phyloP scores from a whole-genome alignment of 1,284 basidiomycete genomes.

The Cutaneotrichosporon sp. region DNA sequence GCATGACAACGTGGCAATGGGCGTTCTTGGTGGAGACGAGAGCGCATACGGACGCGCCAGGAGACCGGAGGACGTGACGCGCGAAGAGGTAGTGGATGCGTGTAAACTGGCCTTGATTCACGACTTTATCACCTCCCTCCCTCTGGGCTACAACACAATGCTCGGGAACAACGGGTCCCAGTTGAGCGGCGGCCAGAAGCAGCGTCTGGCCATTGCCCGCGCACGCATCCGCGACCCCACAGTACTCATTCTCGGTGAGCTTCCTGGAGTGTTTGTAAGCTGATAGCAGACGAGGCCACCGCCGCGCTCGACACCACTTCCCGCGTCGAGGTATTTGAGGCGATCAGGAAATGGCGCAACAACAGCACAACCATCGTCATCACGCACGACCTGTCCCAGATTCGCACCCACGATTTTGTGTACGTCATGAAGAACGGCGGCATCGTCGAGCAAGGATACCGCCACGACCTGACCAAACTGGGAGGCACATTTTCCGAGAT shows the following conservation, averaged over 20 bases:
- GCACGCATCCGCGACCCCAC: slow-evolving; percentile 81
- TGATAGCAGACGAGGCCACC: slow-evolving; percentile 78
- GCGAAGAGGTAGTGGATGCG: slow-evolving; percentile 70
- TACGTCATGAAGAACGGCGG: slow-evolving; percentile 80
- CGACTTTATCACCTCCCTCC: slow-evolving; percentile 76
- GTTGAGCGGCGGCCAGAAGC: slow-evolving; percentile 88
- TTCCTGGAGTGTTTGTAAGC: slow-evolving; percentile 18
- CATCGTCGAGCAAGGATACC: slow-evolving; percentile 85
- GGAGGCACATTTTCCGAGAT: slow-evolving; percentile 48
- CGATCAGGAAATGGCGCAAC: slow-evolving; percentile 73
- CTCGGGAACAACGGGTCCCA: slow-evolving; percentile 69
- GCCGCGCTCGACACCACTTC: slow-evolving; percentile 89
- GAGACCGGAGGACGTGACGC: slow-evolving; percentile 53
- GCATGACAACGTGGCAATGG: slow-evolving; percentile 85
- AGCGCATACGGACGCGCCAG: slow-evolving; percentile 29
- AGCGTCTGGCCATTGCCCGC: slow-evolving; percentile 84
- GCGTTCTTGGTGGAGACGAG: slow-evolving; percentile 57
- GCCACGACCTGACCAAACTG: slow-evolving; percentile 61
- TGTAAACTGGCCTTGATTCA: slow-evolving; percentile 83
- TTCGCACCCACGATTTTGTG: slow-evolving; percentile 72
- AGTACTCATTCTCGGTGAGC: slow-evolving; percentile 81
- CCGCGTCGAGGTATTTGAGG: slow-evolving; percentile 80
- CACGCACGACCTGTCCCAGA: slow-evolving; percentile 89
- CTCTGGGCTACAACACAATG: slow-evolving; percentile 80
- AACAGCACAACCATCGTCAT: slow-evolving; percentile 92